A percentile compares a stretch with the other conserved stretches of the same genome.
Evolutionary conservation across 495 filamentous ascomycete species (phyloP).

Genomic region (Penicillium pancosmium): DNA sequence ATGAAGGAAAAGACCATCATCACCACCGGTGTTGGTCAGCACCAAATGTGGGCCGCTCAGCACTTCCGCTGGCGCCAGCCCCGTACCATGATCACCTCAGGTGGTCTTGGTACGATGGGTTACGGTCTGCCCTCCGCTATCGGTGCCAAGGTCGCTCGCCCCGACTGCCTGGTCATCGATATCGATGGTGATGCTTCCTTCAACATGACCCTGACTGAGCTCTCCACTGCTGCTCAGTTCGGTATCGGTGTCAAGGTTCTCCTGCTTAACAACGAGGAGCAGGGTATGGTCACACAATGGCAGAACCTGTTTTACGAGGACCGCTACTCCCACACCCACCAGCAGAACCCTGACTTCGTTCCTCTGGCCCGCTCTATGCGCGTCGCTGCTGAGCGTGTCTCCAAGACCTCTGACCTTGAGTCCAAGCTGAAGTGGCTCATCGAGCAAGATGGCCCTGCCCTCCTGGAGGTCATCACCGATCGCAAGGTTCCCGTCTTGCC

Average conservation of each 20-base stretch:
- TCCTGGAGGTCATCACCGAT: constrained; percentile 63
- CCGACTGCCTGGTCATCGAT: constrained; percentile 86
- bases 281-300: constrained; percentile 96
- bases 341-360: constrained; percentile 86
- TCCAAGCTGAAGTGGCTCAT: constrained; percentile 88
- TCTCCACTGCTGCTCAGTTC: constrained; percentile 88
- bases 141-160: constrained; percentile 88
- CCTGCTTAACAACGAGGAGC: constrained; percentile 93
- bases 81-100: constrained; percentile 88
- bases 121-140: constrained; percentile 91
- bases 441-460: constrained; percentile 74
- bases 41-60: constrained; percentile 98
- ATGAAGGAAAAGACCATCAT: constrained; percentile 84
- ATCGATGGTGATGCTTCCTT: constrained; percentile 96
- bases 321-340: constrained; percentile 89
- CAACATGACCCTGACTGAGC: constrained; percentile 92
- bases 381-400: constrained; percentile 65
- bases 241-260: constrained; percentile 92
- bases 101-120: constrained; percentile 94
- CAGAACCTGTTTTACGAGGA: constrained; percentile 93
- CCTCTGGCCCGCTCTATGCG: constrained; percentile 86
- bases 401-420: constrained; percentile 70
- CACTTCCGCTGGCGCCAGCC: constrained; percentile 92
- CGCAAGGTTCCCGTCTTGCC: constrained; percentile 98
- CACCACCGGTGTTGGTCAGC: constrained; percentile 90